Evolutionary conservation across 805 yeast species (phyloP).

Genomic region (Teunomyces panamensis): DNA sequence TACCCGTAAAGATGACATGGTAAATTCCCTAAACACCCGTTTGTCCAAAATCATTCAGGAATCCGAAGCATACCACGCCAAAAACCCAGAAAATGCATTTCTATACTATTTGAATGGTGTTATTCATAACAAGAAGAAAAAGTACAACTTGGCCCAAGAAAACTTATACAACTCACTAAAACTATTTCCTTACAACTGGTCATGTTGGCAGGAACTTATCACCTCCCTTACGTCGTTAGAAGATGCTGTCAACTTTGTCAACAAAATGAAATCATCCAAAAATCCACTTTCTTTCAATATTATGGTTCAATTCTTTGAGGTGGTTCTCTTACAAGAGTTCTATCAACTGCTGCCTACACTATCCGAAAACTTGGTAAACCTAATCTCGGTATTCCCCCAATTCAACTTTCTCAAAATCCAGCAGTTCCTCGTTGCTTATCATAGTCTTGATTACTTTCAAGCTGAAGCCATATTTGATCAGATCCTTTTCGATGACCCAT

Average conservation of each 20-base stretch:
- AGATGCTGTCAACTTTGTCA: constrained; percentile 48
- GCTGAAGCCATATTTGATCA: constrained; percentile 80
- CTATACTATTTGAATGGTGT: constrained; percentile 72
- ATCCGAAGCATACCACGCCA: constrained; percentile 30
- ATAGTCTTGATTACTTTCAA: constrained; percentile 77
- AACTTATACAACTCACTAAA: constrained; percentile 59
- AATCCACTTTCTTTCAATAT: constrained; percentile 26
- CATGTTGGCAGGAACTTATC: constrained; percentile 83
- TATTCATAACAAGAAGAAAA: constrained; percentile 59
- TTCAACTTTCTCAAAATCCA: constrained; percentile 76
- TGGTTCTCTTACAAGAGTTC: constrained; percentile 73
- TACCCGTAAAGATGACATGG: constrained; percentile 9
- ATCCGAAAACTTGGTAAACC: constrained; percentile 45
- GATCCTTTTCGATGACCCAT: constrained; percentile 71
- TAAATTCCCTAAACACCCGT: constrained; percentile 23
- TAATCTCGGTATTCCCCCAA: constrained; percentile 61
- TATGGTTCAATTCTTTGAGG: constrained; percentile 55
- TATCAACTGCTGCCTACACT: constrained; percentile 61
- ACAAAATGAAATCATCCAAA: constrained; percentile 36
- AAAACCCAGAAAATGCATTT: constrained; percentile 45
- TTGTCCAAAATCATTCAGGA: constrained; percentile 38
- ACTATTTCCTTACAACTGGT: constrained; percentile 85
- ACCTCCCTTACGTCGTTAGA: constrained; percentile 59
- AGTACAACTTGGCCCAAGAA: constrained; percentile 57
- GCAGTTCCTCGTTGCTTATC: constrained; percentile 77